These are phyloP conservation scores for Suhomyces emberorum DNA, from an alignment of 805 yeast species.

Conservation along the genomic window DNA sequence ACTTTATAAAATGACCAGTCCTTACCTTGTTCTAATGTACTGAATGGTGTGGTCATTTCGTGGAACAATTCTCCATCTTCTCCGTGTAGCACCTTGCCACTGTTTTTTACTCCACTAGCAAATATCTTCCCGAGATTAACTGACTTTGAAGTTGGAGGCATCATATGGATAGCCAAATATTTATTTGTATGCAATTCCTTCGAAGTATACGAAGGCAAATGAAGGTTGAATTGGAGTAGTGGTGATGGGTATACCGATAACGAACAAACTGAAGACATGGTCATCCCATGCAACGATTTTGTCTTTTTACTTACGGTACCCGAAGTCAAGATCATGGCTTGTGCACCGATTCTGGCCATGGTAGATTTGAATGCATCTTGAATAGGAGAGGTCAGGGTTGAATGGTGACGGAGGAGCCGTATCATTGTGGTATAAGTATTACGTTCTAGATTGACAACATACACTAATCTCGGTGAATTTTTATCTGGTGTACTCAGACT, in stretches of 20 bases:
- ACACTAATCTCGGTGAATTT: no score
- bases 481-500: no score
- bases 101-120: conserved; percentile 54
- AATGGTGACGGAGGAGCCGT: conserved; percentile 4
- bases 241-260: conserved; percentile 76
- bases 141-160: conserved; percentile 58
- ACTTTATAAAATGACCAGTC: conserved; percentile 32
- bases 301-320: conserved; percentile 17
- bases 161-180: conserved; percentile 69
- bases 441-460: no score
- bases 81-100: conserved; percentile 25
- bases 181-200: conserved; percentile 53
- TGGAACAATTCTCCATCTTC: conserved; percentile 38
- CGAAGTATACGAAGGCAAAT: conserved; percentile 82
- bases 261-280: conserved; percentile 83
- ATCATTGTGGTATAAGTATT: neutral
- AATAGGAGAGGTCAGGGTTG: conserved; percentile 2
- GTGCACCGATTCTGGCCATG: conserved; percentile 38
- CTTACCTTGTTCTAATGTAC: conserved; percentile 21
- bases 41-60: conserved; percentile 56
- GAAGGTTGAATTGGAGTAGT: conserved; percentile 79
- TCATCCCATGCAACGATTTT: conserved; percentile 59
- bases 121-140: conserved; percentile 64
- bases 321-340: conserved; percentile 44
- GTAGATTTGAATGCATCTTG: conserved; percentile 24